phyloP scores from a whole-genome alignment of 1,284 basidiomycete genomes.

The Cryptococcus sp. region DNA sequence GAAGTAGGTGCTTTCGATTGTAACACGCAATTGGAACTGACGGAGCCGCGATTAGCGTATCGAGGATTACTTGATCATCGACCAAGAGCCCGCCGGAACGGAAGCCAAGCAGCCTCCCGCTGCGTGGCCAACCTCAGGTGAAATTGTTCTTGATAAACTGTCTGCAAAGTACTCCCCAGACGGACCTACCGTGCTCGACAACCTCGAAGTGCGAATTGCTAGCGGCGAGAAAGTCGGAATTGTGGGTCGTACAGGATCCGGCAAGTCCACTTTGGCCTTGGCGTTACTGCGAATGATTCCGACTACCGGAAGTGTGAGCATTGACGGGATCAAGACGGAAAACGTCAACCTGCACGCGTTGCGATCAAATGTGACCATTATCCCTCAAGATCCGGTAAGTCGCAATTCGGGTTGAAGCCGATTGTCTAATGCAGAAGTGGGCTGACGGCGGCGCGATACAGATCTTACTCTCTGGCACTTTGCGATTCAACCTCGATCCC shows the following conservation, averaged over 20 bases:
- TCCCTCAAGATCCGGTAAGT: conserved; percentile 60
- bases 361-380: conserved; percentile 60
- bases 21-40: not conserved
- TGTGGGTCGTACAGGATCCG: conserved; percentile 70
- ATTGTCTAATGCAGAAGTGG: conserved; percentile 7
- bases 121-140: conserved; percentile 74
- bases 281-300: conserved; percentile 58
- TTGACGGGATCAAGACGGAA: conserved; percentile 51
- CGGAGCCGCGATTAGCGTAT: conserved; percentile 56
- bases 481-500: conserved; percentile 75
- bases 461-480: conserved; percentile 68
- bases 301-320: conserved; percentile 59
- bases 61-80: conserved; percentile 68
- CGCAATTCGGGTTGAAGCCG: too few relatives aligned
- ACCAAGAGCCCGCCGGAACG: conserved; percentile 65
- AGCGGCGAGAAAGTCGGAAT: conserved; percentile 66
- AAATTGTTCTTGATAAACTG: conserved; percentile 62
- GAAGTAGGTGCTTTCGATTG: conserved; percentile 51
- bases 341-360: conserved; percentile 65
- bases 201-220: conserved; percentile 61
- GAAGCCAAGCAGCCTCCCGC: conserved; percentile 65
- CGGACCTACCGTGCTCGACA: conserved; percentile 59
- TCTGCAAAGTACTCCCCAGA: conserved; percentile 51
- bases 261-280: conserved; percentile 61
- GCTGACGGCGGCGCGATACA: conserved; percentile 9